A percentile compares a stretch with the other conserved stretches of the same genome.
Conservation (phyloP, 1,284 basidiomycete species). For the Fomitopsis pinicola region DNA sequence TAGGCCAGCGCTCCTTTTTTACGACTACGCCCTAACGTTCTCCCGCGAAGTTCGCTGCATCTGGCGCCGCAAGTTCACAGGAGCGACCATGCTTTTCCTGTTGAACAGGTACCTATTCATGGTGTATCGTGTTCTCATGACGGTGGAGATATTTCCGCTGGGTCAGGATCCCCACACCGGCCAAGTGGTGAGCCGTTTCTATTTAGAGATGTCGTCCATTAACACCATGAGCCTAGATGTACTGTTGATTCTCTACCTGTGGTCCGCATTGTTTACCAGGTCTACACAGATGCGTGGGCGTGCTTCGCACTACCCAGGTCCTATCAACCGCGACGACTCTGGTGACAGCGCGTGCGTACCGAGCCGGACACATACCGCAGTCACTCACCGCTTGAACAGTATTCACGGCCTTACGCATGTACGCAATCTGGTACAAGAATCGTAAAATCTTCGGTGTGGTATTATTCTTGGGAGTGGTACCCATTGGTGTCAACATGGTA, state of each 20-base stretch:
- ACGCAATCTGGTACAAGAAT: constrained; percentile 17
- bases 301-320: constrained; percentile 9
- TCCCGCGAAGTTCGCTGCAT: constrained; percentile 12
- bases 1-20: constrained; percentile 13
- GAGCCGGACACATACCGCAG: too few species aligned
- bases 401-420: constrained; percentile 17
- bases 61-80: constrained; percentile 15
- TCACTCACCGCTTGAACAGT: constrained; percentile 2
- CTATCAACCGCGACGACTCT: constrained; percentile 2
- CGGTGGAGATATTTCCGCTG: constrained; percentile 10
- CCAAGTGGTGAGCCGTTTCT: not conserved
- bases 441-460: constrained; percentile 9
- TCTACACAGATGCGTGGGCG: constrained; percentile 7
- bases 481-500: constrained; percentile 13
- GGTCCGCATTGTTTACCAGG: not conserved
- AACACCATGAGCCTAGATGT: constrained; percentile 5
- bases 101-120: constrained; percentile 16
- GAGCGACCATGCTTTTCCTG: constrained; percentile 13
- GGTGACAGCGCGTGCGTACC: constrained; percentile 3
- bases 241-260: not conserved
- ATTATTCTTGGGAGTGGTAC: constrained; percentile 12
- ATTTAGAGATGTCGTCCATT: not conserved
- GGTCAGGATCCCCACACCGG: not conserved
- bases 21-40: constrained; percentile 17
- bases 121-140: constrained; percentile 9